A percentile compares a stretch with the other conserved stretches of the same genome.
Conservation (phyloP, 371 early-diverging fungal species). For the Conidiobolus incongruus region DNA sequence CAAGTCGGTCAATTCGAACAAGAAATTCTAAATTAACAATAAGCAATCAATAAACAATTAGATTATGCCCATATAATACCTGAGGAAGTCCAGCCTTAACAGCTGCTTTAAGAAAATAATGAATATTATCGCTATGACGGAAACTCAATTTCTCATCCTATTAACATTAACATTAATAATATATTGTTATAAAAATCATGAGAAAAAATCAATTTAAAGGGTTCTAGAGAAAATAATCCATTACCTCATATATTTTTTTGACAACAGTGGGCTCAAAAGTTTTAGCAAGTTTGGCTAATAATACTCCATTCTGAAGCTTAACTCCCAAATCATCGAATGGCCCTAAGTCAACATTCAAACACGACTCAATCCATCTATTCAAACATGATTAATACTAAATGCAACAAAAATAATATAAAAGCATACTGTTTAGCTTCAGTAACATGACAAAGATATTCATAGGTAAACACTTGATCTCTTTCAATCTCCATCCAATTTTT, state of each 20-base stretch:
- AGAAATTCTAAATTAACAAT: slow-evolving; percentile 58
- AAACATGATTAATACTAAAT: neutral
- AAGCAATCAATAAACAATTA: too few species aligned
- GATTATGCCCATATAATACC: too few species aligned
- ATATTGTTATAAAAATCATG: too few species aligned
- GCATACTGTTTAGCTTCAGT: slow-evolving; percentile 97
- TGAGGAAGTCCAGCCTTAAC: slow-evolving; percentile 64
- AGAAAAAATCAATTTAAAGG: neutral
- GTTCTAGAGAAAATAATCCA: slow-evolving; percentile 10
- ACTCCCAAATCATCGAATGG: slow-evolving; percentile 65
- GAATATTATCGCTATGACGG: slow-evolving; percentile 98
- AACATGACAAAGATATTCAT: slow-evolving; percentile 97
- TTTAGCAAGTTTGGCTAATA: slow-evolving; percentile 77
- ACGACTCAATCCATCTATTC: slow-evolving; percentile 84
- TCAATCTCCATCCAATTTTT: slow-evolving; percentile 84
- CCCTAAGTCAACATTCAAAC: slow-evolving; percentile 58
- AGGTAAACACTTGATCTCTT: slow-evolving; percentile 77
- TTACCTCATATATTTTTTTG: slow-evolving; percentile 62
- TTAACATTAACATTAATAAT: too few species aligned
- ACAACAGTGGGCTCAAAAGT: slow-evolving; percentile 74
- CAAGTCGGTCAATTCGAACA: slow-evolving; percentile 96
- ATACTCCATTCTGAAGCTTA: slow-evolving; percentile 82
- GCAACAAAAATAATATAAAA: neutral
- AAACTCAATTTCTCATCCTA: slow-evolving; percentile 70
- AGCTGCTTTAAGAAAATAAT: slow-evolving; percentile 72